Conservation (phyloP, 192 early-diverging fungal species). For the Entophlyctis luteolus region DNA sequence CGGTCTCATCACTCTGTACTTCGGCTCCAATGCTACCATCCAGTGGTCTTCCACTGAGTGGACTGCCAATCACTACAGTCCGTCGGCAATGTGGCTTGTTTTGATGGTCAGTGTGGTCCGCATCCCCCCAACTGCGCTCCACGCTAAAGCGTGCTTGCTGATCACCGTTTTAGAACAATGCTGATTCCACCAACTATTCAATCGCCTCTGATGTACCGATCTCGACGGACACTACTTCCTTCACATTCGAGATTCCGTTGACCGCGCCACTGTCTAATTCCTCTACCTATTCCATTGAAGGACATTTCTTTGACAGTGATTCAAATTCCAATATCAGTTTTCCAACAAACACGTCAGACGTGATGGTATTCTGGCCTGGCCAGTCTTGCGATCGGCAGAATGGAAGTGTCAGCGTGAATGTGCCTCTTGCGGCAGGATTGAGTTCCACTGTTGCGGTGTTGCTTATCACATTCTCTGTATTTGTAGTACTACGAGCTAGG, state of each 20-base stretch:
- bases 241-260: background rate
- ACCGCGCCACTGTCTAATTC: background rate
- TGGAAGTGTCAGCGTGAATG: background rate
- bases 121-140: background rate
- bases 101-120: background rate
- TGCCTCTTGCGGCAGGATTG: constrained; percentile 4
- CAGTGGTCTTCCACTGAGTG: background rate
- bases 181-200: background rate
- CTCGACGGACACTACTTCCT: background rate
- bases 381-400: background rate
- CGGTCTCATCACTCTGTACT: constrained; percentile 4
- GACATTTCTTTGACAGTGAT: background rate
- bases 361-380: background rate
- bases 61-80: background rate
- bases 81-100: background rate
- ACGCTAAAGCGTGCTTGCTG: background rate
- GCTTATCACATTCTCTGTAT: background rate
- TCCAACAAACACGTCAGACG: background rate
- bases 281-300: background rate
- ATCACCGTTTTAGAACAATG: background rate
- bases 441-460: background rate
- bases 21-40: background rate
- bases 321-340: background rate
- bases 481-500: background rate
- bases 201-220: background rate